Conservation (phyloP, 352 stramenopile genomes). For the Aphanomyces invadans region DNA sequence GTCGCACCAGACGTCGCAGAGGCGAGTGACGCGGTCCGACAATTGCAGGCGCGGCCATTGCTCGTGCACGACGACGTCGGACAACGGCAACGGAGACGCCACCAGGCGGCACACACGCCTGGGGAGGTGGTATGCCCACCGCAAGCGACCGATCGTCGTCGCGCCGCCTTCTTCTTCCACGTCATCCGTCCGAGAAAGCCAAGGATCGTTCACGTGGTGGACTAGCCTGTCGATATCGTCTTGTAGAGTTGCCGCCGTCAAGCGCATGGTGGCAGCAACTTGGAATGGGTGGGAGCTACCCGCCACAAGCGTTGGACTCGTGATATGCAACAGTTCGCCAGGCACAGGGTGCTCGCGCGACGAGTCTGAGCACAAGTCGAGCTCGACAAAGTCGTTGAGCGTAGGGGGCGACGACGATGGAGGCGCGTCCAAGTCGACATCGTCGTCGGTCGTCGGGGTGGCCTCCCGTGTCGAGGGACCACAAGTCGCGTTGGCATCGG, state of each 20-base stretch:
- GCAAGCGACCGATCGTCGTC: constrained; percentile 30
- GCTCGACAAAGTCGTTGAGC: neutral
- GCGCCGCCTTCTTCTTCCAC: neutral
- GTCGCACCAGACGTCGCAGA: constrained; percentile 68
- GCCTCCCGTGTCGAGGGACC: no score
- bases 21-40: constrained; percentile 24
- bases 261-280: no score
- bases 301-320: constrained; percentile 3
- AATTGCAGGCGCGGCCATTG: constrained; percentile 44
- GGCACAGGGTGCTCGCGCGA: constrained; percentile 35
- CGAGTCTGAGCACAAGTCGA: neutral
- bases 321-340: constrained; percentile 59
- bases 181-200: no score
- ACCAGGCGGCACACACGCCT: constrained; percentile 44
- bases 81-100: constrained; percentile 49
- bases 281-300: no score
- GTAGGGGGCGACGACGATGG: neutral
- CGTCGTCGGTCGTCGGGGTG: constrained; percentile 1
- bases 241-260: no score
- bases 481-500: no score
- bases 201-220: constrained; percentile 49
- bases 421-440: neutral
- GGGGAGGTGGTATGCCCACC: constrained; percentile 71
- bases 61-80: constrained; percentile 41
- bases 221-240: constrained; percentile 28